These are phyloP conservation scores for Solanum megistacrolobum DNA, from an alignment of 257 asterid genomes.

Conservation along the genomic window DNA sequence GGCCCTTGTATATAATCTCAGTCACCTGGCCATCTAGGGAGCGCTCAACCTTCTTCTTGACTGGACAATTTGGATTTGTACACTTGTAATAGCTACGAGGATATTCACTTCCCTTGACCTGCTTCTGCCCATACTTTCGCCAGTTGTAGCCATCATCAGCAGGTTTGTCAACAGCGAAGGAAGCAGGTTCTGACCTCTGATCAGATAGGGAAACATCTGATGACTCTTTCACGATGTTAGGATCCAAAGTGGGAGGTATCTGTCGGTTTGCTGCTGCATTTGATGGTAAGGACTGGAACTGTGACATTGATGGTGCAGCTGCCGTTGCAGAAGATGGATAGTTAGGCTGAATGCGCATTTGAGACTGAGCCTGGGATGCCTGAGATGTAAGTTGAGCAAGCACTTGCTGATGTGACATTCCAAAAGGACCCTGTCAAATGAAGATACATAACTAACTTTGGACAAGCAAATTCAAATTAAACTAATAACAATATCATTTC, in stretches of 20 bases:
- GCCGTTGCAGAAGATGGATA: constrained; percentile 31
- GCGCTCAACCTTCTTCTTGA: constrained; percentile 63
- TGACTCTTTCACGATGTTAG: constrained; percentile 19
- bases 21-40: constrained; percentile 45
- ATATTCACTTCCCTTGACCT: constrained; percentile 49
- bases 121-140: constrained; percentile 53
- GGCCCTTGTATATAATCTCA: constrained; percentile 57
- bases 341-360: constrained; percentile 25
- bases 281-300: constrained; percentile 12
- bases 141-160: constrained; percentile 48
- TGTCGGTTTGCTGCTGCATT: constrained; percentile 17
- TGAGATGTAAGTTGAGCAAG: constrained; percentile 44
- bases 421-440: constrained; percentile 38
- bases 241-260: constrained; percentile 11
- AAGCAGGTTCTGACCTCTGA: constrained; percentile 33
- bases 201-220: constrained; percentile 29
- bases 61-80: constrained; percentile 55
- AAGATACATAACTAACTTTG: constrained; percentile 4
- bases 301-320: constrained; percentile 15
- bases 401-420: constrained; percentile 48
- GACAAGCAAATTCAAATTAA: neutral
- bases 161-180: constrained; percentile 40
- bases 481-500: neutral
- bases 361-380: constrained; percentile 28
- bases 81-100: constrained; percentile 69